Evolutionary conservation across 305 asterid species (phyloP).

Genomic region (Solanum hybrid): DNA sequence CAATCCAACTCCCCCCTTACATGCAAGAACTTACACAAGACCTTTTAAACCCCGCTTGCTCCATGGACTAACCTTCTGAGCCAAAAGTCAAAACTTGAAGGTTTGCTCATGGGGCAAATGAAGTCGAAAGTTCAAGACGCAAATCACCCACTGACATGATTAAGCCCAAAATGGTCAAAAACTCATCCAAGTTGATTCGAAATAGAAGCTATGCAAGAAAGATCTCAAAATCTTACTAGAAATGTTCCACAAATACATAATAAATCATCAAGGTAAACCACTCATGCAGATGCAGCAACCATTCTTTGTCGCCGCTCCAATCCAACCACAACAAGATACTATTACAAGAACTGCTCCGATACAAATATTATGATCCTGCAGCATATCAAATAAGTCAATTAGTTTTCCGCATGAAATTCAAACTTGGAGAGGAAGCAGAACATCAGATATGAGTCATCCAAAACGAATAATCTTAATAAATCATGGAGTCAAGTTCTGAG

Average conservation of each 20-base stretch:
- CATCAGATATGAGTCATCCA: background rate
- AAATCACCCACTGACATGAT: background rate
- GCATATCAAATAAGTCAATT: background rate
- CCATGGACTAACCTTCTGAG: background rate
- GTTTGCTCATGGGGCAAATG: background rate
- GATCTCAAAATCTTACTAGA: background rate
- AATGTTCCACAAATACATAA: background rate
- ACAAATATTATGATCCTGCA: slow-evolving; percentile 90
- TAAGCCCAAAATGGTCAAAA: background rate
- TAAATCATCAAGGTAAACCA: slow-evolving; percentile 54
- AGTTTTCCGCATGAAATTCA: background rate
- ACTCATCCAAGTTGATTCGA: background rate
- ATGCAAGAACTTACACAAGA: background rate
- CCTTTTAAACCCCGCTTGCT: background rate
- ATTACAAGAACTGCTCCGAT: slow-evolving; percentile 53
- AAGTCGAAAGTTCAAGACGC: background rate
- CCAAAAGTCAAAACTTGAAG: background rate
- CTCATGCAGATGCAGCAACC: slow-evolving; percentile 62
- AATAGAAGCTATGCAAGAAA: background rate
- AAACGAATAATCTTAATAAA: background rate
- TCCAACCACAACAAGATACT: slow-evolving; percentile 87
- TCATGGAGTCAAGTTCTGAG: background rate
- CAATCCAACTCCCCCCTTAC: background rate
- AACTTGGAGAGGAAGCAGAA: background rate
- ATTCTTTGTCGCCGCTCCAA: slow-evolving; percentile 37